phyloP scores from a whole-genome alignment of 441 rosid genomes.

The Erodium moschatum region DNA sequence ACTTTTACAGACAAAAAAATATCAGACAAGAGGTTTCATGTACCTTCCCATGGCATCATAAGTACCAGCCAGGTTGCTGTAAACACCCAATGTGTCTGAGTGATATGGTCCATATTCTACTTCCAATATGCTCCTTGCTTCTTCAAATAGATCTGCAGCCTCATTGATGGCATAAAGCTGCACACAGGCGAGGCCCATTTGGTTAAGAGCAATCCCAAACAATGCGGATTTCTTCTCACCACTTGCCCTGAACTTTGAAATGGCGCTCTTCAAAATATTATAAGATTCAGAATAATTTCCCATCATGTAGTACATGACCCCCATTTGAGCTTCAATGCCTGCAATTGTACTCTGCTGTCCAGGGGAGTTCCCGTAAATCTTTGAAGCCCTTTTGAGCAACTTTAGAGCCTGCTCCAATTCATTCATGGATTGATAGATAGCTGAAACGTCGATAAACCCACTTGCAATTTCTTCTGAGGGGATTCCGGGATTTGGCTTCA shows the following conservation, averaged over 20 bases:
- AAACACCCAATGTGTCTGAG: conserved; percentile 73
- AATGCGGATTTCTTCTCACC: conserved; percentile 75
- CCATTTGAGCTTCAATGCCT: conserved; percentile 93
- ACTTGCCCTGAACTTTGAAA: conserved; percentile 57
- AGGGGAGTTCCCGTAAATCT: conserved; percentile 45
- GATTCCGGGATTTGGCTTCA: conserved; percentile 50
- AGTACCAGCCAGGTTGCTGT: conserved; percentile 88
- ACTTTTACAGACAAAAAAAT: too few relatives aligned
- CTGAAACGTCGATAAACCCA: conserved; percentile 70
- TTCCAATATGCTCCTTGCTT: conserved; percentile 67
- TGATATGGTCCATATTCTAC: conserved; percentile 27
- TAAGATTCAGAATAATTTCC: conserved; percentile 65
- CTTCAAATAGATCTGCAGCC: conserved; percentile 77
- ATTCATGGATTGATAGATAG: conserved; percentile 70
- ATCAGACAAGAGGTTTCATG: background rate
- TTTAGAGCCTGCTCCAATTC: conserved; percentile 64
- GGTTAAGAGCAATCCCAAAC: conserved; percentile 77
- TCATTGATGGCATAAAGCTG: conserved; percentile 59
- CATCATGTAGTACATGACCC: conserved; percentile 75
- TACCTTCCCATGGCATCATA: conserved; percentile 98
- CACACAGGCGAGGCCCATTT: conserved; percentile 85
- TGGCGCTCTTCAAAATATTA: conserved; percentile 48
- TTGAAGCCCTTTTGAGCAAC: conserved; percentile 53
- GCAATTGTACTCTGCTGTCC: conserved; percentile 76
- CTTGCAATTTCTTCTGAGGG: conserved; percentile 64